Evolutionary conservation across 1,284 basidiomycete genomes (phyloP).

Genomic region (Tausonia pullulans): DNA sequence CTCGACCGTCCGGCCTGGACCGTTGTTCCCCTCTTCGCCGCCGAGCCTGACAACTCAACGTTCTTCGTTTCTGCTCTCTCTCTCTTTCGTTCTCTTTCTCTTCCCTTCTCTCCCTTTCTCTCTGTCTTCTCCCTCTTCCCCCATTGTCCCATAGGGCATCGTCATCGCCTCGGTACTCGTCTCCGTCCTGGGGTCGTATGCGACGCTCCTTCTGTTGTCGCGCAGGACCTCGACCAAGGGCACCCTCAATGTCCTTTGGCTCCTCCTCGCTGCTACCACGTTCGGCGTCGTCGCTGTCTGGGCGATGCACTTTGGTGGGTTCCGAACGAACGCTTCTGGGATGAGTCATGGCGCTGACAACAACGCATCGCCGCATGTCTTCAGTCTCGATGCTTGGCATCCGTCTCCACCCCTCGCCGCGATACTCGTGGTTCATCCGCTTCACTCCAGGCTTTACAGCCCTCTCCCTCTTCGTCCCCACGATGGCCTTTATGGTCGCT

Average conservation of each 20-base stretch:
- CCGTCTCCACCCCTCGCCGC: conserved; percentile 31
- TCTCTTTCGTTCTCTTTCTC: not conserved
- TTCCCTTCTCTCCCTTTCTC: not conserved
- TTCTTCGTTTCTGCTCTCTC: too few relatives aligned
- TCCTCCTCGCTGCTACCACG: conserved; percentile 53
- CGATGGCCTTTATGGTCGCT: conserved; percentile 36
- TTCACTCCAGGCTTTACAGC: conserved; percentile 40
- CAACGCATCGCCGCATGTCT: too few relatives aligned
- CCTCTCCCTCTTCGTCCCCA: conserved; percentile 39
- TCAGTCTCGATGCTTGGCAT: conserved; percentile 24
- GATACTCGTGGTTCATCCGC: conserved; percentile 34
- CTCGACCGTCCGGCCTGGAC: not conserved
- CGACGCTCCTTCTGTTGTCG: conserved; percentile 39
- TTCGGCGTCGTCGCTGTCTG: conserved; percentile 74
- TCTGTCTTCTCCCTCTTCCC: not conserved
- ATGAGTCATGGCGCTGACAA: too few relatives aligned
- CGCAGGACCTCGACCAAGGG: conserved; percentile 37
- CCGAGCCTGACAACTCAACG: too few relatives aligned
- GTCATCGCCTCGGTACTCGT: conserved; percentile 41
- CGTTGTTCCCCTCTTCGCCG: not conserved
- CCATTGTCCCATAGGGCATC: conserved; percentile 24
- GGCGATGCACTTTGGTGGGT: conserved; percentile 38
- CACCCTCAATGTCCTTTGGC: conserved; percentile 34
- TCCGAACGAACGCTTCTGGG: too few relatives aligned
- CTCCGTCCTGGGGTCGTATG: conserved; percentile 39